Conservation (phyloP, 306 rosid genomes). For the Begonia loranthoides region DNA sequence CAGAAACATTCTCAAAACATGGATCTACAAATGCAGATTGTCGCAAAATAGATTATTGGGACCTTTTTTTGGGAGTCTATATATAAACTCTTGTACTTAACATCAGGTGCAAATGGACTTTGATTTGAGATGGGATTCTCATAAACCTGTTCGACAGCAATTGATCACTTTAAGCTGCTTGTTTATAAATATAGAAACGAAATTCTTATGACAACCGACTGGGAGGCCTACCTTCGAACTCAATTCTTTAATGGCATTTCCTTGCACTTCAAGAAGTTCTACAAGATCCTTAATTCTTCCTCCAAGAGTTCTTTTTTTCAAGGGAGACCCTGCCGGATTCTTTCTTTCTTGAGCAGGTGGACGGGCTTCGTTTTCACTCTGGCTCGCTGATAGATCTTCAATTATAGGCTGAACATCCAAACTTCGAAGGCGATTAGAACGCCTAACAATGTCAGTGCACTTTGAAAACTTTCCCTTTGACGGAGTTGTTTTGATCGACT, state of each 20-base stretch:
- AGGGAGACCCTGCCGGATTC: conserved; percentile 8
- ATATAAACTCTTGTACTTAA: conserved; percentile 28
- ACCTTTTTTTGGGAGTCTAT: conserved; percentile 54
- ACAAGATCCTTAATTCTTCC: conserved; percentile 33
- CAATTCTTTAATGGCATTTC: conserved; percentile 16
- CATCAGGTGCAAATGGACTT: conserved; percentile 11
- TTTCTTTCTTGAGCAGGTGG: conserved; percentile 16
- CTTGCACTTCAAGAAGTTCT: conserved; percentile 23
- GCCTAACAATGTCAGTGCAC: conserved; percentile 18
- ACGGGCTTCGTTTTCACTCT: conserved; percentile 28
- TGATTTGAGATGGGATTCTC: conserved; percentile 11
- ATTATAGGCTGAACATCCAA: conserved; percentile 9
- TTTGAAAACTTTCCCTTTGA: conserved; percentile 15
- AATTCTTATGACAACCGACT: background rate
- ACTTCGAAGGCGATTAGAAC: conserved; percentile 33
- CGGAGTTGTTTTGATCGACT: conserved; percentile 5
- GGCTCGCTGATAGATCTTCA: conserved; percentile 17
- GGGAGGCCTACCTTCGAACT: conserved; percentile 28
- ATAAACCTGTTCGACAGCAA: conserved; percentile 19
- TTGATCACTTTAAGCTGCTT: background rate
- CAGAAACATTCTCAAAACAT: background rate
- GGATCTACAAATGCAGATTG: conserved; percentile 1
- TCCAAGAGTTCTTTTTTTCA: conserved; percentile 14
- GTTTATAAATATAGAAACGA: conserved; percentile 2
- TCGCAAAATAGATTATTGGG: background rate